phyloP scores from a whole-genome alignment of 345 rosid species.

The Camelina hispida region DNA sequence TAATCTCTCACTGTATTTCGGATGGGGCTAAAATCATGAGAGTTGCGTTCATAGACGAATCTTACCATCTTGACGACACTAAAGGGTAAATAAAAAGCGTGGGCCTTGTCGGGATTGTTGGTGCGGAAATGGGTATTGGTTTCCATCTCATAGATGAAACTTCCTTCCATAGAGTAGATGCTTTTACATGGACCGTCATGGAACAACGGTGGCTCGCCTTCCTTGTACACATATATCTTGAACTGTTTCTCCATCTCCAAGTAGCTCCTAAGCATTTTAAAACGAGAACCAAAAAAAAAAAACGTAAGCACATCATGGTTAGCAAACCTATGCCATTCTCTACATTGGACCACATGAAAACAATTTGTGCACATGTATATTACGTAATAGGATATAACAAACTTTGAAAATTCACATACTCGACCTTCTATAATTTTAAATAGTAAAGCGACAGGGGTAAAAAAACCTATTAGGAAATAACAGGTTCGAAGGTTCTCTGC shows the following conservation, averaged over 20 bases:
- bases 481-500: not conserved
- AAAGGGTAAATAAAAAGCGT: conserved; percentile 73
- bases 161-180: conserved; percentile 91
- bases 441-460: no score
- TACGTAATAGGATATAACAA: no score
- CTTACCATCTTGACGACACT: conserved; percentile 82
- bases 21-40: conserved; percentile 70
- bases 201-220: conserved; percentile 88
- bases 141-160: conserved; percentile 64
- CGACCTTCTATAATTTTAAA: no score
- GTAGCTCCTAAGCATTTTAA: conserved; percentile 65
- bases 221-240: conserved; percentile 73
- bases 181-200: conserved; percentile 95
- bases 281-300: not conserved
- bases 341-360: not conserved
- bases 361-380: not conserved
- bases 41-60: conserved; percentile 66
- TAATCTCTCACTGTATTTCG: conserved; percentile 71
- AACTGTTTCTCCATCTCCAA: conserved; percentile 86
- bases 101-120: conserved; percentile 70
- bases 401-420: no score
- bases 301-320: not conserved
- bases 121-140: conserved; percentile 55
- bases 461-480: no score
- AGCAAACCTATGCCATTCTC: not conserved